phyloP scores from a whole-genome alignment of 2,329 filamentous ascomycete species.

The Aspergillus bombycis region DNA sequence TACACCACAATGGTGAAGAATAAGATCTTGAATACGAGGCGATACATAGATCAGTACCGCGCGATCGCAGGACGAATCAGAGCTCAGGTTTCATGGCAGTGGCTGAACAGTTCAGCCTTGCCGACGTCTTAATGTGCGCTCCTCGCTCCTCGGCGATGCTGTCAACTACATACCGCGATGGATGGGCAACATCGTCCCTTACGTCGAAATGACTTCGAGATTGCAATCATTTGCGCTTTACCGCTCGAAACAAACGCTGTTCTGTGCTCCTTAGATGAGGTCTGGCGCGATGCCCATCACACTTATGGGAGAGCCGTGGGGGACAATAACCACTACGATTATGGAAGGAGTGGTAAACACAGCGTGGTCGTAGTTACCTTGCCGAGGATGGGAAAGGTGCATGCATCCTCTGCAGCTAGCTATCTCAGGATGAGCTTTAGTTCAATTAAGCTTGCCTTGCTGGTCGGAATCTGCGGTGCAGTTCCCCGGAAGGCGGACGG shows the following conservation, averaged over 20 bases:
- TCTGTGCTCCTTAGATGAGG: background rate
- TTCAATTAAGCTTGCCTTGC: constrained; percentile 3
- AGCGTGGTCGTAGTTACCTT: constrained; percentile 8
- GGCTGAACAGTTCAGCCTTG: background rate
- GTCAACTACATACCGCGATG: background rate
- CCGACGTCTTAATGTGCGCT: background rate
- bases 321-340: constrained; percentile 8
- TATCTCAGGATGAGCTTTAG: background rate
- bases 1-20: background rate
- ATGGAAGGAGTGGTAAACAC: constrained; percentile 2
- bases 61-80: background rate
- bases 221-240: background rate
- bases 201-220: background rate
- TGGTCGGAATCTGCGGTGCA: constrained; percentile 13
- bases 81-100: background rate
- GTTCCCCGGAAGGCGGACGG: background rate
- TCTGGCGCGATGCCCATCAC: background rate
- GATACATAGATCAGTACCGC: background rate
- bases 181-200: background rate
- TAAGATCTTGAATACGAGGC: background rate
- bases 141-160: background rate
- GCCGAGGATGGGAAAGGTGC: background rate
- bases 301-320: constrained; percentile 7
- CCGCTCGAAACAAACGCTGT: background rate
- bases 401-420: background rate